A percentile compares a stretch with the other conserved stretches of the same genome.
These are phyloP conservation scores for Dactylellina cionopaga DNA, from an alignment of 2,329 filamentous ascomycete genomes.

Conservation along the genomic window DNA sequence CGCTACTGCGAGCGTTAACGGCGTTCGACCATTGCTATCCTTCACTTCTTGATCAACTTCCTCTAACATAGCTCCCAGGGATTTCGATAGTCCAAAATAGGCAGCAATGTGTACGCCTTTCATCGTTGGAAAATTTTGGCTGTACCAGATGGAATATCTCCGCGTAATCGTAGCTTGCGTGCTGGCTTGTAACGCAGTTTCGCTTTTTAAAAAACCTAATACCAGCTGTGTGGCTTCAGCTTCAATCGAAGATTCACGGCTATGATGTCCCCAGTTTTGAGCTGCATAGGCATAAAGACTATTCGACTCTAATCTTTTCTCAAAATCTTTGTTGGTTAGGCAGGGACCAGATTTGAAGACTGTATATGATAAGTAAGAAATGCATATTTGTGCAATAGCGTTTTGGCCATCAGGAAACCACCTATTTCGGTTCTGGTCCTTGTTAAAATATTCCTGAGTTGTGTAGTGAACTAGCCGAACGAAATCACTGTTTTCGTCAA, in stretches of 20 bases:
- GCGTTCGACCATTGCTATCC: neutral
- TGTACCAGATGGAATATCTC: too few species aligned
- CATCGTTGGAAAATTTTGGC: too few species aligned
- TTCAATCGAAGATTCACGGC: too few species aligned
- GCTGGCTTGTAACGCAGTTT: too few species aligned
- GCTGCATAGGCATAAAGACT: neutral
- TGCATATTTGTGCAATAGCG: neutral
- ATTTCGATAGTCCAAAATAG: too few species aligned
- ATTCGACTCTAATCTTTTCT: neutral
- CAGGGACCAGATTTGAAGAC: neutral
- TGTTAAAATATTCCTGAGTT: conserved; percentile 22
- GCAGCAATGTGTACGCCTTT: too few species aligned
- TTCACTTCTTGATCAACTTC: too few species aligned
- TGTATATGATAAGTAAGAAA: conserved; percentile 1
- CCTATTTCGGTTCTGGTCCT: neutral
- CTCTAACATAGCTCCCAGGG: too few species aligned
- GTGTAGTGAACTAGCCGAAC: conserved; percentile 15
- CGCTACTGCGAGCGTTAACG: neutral
- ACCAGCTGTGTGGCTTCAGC: too few species aligned
- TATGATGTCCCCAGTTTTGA: neutral
- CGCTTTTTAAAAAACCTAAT: too few species aligned
- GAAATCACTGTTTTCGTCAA: conserved; percentile 7
- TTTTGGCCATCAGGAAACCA: neutral
- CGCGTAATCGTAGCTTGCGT: too few species aligned
- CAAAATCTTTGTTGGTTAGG: too few species aligned